Evolutionary conservation across 345 rosid species (phyloP), one percentile per base, ranked within the genome.

Genomic region (Melaleuca quinquenervia): DNA sequence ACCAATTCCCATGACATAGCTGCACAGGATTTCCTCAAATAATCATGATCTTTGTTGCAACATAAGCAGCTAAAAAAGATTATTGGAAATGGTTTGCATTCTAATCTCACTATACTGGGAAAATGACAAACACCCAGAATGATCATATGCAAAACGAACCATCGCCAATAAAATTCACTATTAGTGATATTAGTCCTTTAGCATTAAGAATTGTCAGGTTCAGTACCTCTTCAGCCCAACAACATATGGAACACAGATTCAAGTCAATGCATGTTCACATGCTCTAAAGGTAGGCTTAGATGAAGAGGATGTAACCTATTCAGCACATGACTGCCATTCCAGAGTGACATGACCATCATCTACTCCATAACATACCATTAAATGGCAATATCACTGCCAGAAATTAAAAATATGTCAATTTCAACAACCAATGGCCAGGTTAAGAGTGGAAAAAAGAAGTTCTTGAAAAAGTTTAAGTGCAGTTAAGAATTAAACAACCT

Each of bases 1-100:
- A 85, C 98, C 96, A 89, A 96, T 94, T 64, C 98, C 99, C 98
- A 97, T 96, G 82, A 96, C 99, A 91, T 97, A 97, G 86, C 99
- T 96, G 96, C 88, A 82, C 84, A 90, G 85, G 13, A 29, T 70
- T 36, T 70, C 32, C 20, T 70, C 22, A 48, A 48, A 32, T 32
- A 32, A 70, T 70, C 78, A 36, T 70, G 78, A 70, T 70, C 78
- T 70, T 18, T 70, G 18, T 70, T 18, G 26, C 48, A 41, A 70
- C 78, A 70, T 18, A 36, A 70, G 78, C 78, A 70, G 26, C 78
- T 32, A 70, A 70, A 18, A 70, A 24, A 70, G 48, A 36, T 70
- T 48, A 36, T 70, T 3, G 2, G 78, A 70, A 70, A 70, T 70
- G 48, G 78, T 18, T 70, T 70, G 78, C 48, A 32, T 70, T 70